These are phyloP conservation scores for Ogataea allantospora DNA, from an alignment of 805 yeast species.

Conservation along the genomic window DNA sequence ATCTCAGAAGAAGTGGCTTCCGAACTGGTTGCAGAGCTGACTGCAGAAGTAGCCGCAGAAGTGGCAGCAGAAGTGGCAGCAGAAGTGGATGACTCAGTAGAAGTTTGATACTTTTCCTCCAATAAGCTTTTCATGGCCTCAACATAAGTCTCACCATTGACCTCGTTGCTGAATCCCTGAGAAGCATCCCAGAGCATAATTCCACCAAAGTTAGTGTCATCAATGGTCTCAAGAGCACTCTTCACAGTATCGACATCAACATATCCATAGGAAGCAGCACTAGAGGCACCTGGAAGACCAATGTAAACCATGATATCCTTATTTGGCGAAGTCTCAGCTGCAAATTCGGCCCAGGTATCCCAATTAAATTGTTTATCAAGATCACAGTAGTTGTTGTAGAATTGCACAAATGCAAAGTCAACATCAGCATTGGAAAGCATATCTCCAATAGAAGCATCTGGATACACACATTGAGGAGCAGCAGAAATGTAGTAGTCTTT, in stretches of 20 bases:
- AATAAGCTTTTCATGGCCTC: slow-evolving; percentile 29
- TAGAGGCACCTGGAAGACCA: slow-evolving; percentile 62
- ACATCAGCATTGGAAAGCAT: slow-evolving; percentile 51
- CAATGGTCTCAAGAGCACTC: slow-evolving; percentile 25
- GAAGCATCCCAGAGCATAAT: slow-evolving; percentile 87
- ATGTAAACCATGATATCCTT: slow-evolving; percentile 63
- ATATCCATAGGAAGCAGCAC: slow-evolving; percentile 60
- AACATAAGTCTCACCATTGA: slow-evolving; percentile 36
- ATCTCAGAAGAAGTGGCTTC: slow-evolving; percentile 15
- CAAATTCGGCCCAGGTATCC: slow-evolving; percentile 71
- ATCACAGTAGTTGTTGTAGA: slow-evolving; percentile 82
- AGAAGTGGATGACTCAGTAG: slow-evolving; percentile 13
- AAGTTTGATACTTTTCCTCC: slow-evolving; percentile 14
- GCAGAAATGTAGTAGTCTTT: slow-evolving; percentile 75
- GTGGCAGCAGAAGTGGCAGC: slow-evolving; percentile 13
- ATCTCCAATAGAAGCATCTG: slow-evolving; percentile 58
- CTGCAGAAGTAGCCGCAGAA: slow-evolving; percentile 4
- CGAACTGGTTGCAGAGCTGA: slow-evolving; percentile 16
- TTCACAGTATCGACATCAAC: slow-evolving; percentile 41
- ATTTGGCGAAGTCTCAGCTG: slow-evolving; percentile 60
- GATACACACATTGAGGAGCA: slow-evolving; percentile 90
- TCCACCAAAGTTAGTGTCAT: slow-evolving; percentile 55
- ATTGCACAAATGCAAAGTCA: slow-evolving; percentile 84
- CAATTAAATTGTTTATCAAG: slow-evolving; percentile 53
- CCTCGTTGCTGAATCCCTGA: slow-evolving; percentile 49